Conservation (phyloP, 2,329 filamentous ascomycete genomes). For the Talaromyces marneffei region DNA sequence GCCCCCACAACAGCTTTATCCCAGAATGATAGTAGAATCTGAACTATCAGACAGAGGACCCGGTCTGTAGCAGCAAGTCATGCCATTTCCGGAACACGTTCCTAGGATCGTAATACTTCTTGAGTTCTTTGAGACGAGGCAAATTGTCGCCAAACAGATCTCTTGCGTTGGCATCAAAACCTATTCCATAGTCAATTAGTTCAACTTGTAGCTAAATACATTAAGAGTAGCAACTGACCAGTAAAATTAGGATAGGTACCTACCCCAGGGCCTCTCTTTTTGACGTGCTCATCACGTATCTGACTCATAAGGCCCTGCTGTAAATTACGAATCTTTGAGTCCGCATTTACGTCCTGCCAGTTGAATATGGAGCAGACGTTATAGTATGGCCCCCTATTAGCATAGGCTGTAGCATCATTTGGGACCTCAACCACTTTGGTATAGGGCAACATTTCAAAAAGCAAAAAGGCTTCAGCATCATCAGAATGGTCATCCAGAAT, state of each 20-base stretch:
- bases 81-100: conserved; percentile 57
- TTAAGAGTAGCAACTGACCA: conserved; percentile 22
- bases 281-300: conserved; percentile 45
- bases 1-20: too few species aligned
- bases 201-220: conserved; percentile 28
- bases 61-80: conserved; percentile 27
- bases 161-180: conserved; percentile 53
- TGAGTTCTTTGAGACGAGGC: conserved; percentile 43
- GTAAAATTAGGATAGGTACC: conserved; percentile 51
- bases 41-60: neutral
- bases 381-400: neutral
- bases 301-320: neutral
- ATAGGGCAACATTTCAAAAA: conserved; percentile 42
- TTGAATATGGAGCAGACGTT: neutral
- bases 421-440: conserved; percentile 35
- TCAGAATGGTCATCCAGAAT: conserved; percentile 26
- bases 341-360: neutral
- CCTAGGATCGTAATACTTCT: conserved; percentile 48
- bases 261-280: conserved; percentile 46
- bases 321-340: conserved; percentile 44
- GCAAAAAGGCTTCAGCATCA: conserved; percentile 26
- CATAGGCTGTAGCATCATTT: conserved; percentile 37
- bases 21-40: too few species aligned
- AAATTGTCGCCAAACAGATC: conserved; percentile 49
- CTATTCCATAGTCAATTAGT: conserved; percentile 50